Evolutionary conservation across 192 early-diverging fungal species (phyloP), one percentile per base, ranked within the genome.

Genomic region (Obelidium mucronatum): DNA sequence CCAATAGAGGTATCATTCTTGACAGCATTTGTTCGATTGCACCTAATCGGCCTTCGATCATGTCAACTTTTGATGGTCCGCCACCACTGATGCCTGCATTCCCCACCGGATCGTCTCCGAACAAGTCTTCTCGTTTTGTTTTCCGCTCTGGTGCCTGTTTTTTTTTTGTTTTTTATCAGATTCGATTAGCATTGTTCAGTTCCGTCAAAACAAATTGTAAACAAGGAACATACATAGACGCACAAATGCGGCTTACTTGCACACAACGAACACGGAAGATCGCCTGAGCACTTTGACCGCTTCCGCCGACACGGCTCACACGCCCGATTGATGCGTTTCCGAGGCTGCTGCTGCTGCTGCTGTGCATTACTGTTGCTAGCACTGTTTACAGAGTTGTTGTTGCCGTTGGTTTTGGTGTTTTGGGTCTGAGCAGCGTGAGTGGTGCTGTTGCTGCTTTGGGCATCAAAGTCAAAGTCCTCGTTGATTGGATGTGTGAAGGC

Each of bases 271-370:
- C 76, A 78, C 37, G 76, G 76, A 55, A 26, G 13, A 24, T 78
- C 67, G 2, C 76, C 76, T 19, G 39, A 36, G 59, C 76, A 78
- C 61, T 73, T 71, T 31, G 68, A 44, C 67, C 69, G 54, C 48
- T 72, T 70, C 34, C 42, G 34, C 28, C 76, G 54, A 67, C 76
- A 78, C 34, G 76, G 76, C 28, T 78, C 76, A 58, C 76, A 78
- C 22, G 76, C 76, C 19, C 67, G 67, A 19, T 33, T 3, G 24
- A 70, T 70, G 28, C 75, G 75, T 30, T 33, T 33, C 35, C 67
- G 48, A 11, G 40, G 15, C 22, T 40, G 34, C 37, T 66, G 35
- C 1, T 13, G 40, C 36, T 8, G 24, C 40, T 33, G n/a, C n/a
- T n/a, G n/a, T 40, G 22, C 64, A 19, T 31, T 15, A 19, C 40